These are phyloP conservation scores for Citrus australasica DNA, from an alignment of 345 rosid genomes.

Conservation along the genomic window DNA sequence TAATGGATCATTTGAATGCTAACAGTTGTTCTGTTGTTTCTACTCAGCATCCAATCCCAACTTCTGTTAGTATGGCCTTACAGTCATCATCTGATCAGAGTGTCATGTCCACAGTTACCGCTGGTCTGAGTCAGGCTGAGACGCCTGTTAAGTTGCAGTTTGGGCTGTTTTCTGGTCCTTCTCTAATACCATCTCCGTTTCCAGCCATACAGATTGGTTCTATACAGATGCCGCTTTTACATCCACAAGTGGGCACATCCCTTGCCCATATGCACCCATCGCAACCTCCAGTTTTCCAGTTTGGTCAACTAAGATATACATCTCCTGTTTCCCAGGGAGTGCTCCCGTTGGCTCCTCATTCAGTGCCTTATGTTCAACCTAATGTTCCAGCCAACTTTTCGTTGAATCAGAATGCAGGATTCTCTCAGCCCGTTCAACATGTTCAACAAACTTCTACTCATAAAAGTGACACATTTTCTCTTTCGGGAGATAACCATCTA, in stretches of 20 bases:
- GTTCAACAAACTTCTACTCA: slow-evolving; percentile 40
- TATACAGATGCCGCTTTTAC: slow-evolving; percentile 98
- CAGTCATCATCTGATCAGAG: slow-evolving; percentile 47
- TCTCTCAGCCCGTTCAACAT: slow-evolving; percentile 39
- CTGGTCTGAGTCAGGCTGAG: slow-evolving; percentile 52
- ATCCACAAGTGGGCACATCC: slow-evolving; percentile 68
- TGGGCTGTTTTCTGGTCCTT: slow-evolving; percentile 92
- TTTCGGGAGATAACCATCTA: slow-evolving; percentile 37
- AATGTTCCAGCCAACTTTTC: slow-evolving; percentile 41
- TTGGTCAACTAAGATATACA: slow-evolving; percentile 83
- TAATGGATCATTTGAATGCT: slow-evolving; percentile 34
- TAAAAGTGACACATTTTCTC: slow-evolving; percentile 32
- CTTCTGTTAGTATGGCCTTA: slow-evolving; percentile 29
- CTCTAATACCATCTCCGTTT: slow-evolving; percentile 85
- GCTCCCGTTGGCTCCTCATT: slow-evolving; percentile 58
- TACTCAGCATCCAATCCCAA: slow-evolving; percentile 29
- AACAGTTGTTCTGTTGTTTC: slow-evolving; percentile 30
- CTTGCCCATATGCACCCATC: slow-evolving; percentile 58
- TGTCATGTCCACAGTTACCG: slow-evolving; percentile 31
- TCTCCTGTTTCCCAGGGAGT: slow-evolving; percentile 78
- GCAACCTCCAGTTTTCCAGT: slow-evolving; percentile 80
- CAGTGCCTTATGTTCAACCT: slow-evolving; percentile 53
- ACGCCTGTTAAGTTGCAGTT: slow-evolving; percentile 81
- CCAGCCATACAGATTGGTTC: slow-evolving; percentile 99
- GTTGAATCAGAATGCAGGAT: slow-evolving; percentile 49